Evolutionary conservation across 257 asterid species (phyloP).

Genomic region (Scutellaria baicalensis): DNA sequence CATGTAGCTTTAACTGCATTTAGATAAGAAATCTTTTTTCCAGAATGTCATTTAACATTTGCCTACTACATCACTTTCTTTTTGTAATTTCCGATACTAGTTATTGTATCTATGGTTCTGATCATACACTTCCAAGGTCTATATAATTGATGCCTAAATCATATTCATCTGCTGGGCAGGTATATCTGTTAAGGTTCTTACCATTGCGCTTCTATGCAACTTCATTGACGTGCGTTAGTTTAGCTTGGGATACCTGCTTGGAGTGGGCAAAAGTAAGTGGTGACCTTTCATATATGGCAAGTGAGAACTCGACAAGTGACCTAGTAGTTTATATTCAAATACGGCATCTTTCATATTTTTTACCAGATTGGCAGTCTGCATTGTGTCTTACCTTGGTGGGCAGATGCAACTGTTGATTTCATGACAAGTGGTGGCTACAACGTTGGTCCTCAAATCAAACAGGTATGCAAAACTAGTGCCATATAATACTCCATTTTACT

Average conservation of each 20-base stretch:
- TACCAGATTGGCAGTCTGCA: conserved; percentile 81
- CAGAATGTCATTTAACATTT: too few relatives aligned
- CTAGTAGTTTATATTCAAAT: neutral
- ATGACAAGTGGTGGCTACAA: conserved; percentile 90
- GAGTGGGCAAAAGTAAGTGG: conserved; percentile 84
- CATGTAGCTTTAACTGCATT: neutral
- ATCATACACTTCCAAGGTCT: neutral
- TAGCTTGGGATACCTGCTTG: conserved; percentile 45
- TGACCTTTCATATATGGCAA: neutral
- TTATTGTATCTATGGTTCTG: neutral
- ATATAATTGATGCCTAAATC: conserved; percentile 5
- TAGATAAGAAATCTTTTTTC: neutral
- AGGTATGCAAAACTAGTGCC: conserved; percentile 23
- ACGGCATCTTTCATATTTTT: neutral
- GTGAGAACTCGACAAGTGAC: neutral
- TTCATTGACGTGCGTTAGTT: conserved; percentile 45
- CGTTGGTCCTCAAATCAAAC: conserved; percentile 44
- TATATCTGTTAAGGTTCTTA: conserved; percentile 51
- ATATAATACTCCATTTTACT: neutral
- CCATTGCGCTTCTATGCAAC: conserved; percentile 74
- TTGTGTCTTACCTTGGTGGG: conserved; percentile 95
- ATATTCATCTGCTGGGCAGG: conserved; percentile 38
- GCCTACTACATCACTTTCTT: neutral
- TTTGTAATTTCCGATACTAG: neutral
- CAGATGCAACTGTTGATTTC: conserved; percentile 77